Evolutionary conservation across 306 rosid genomes (phyloP), one percentile per base, ranked within the genome.

Genomic region (Carpinus viminea): DNA sequence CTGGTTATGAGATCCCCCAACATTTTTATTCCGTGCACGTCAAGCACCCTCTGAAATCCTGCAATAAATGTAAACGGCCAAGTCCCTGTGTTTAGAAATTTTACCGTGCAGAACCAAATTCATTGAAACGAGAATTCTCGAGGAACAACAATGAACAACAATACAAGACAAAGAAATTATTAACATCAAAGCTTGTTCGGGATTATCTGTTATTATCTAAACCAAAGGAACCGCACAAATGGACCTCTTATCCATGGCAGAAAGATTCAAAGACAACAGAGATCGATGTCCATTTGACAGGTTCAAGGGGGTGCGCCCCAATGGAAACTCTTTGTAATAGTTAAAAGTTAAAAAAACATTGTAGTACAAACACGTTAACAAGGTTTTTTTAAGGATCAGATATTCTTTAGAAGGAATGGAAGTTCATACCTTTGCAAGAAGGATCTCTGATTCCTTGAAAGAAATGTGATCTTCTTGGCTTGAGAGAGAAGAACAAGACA

Each of bases 1-100:
- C 99, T 88, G 73, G 83, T 90, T 16, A 95, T 79, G 60, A 95
- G 82, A 38, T 86, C 93, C n/a, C 98, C 99, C 83, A 95, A 77
- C 98, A 95, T 95, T 79, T 75, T 86, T 26, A 77, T 79, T 64
- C 66, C 73, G 65, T 73, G 26, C 36, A 12, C 64, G 52, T 57
- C 55, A 72, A 73, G 15, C 81, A 79, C 74, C 84, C 46, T 17
- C 65, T 45, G 62, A 62, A 45, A 72, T 72, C 79, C 84, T 88
- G 88, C 74, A 84, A 78, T 28, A 54, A 28, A 83, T 12, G 53
- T 7, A 41, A 41, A 68, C 77, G 70, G 3, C 55, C 80, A 74
- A 8, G 13, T 12, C 56, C 73, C 72, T 70, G 56, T 74, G 50
- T 52, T 72, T 1, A 21, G 38, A 38, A 51, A 8, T 11, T 20